These are phyloP conservation scores for Nannizziopsis arthrosporioides DNA, from an alignment of 2,329 filamentous ascomycete species.

Conservation along the genomic window DNA sequence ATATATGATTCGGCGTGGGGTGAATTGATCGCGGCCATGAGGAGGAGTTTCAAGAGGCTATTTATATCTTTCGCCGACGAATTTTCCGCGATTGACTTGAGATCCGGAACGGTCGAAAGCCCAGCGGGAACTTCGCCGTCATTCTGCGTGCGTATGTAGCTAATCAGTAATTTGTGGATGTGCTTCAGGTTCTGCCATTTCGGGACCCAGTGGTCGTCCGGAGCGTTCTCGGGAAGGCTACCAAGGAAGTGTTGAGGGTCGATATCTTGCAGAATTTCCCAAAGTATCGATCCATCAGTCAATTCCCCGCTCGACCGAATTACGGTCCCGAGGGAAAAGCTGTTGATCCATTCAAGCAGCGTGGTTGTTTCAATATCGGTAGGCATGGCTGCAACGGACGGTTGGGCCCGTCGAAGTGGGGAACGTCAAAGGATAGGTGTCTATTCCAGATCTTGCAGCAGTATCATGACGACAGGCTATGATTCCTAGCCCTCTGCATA, in stretches of 20 bases:
- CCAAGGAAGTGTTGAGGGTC: conserved; percentile 39
- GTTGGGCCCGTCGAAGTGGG: conserved; percentile 2
- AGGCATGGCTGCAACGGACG: conserved; percentile 27
- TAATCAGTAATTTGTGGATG: conserved; percentile 36
- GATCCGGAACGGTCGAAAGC: conserved; percentile 34
- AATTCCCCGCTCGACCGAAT: conserved; percentile 33
- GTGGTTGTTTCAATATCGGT: conserved; percentile 37
- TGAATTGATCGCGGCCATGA: conserved; percentile 51
- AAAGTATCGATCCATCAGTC: conserved; percentile 36
- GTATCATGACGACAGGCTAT: too few species aligned
- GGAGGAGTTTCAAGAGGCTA: conserved; percentile 51
- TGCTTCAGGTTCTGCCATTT: conserved; percentile 41
- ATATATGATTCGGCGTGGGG: conserved; percentile 47
- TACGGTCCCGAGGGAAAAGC: conserved; percentile 34
- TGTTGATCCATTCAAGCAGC: conserved; percentile 39
- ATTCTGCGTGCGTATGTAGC: conserved; percentile 37
- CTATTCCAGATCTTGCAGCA: too few species aligned
- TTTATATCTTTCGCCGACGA: conserved; percentile 34
- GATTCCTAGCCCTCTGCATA: too few species aligned
- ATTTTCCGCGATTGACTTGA: conserved; percentile 37
- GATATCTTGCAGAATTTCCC: conserved; percentile 40
- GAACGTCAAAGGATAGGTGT: too few species aligned
- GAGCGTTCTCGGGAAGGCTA: conserved; percentile 35
- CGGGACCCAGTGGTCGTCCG: conserved; percentile 37
- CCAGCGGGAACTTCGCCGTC: conserved; percentile 33